Percentiles rank a stretch among this genome's conserved stretches.
These are phyloP conservation scores for Penicillium crustosum DNA, from an alignment of 2,329 filamentous ascomycete species.

Conservation along the genomic window DNA sequence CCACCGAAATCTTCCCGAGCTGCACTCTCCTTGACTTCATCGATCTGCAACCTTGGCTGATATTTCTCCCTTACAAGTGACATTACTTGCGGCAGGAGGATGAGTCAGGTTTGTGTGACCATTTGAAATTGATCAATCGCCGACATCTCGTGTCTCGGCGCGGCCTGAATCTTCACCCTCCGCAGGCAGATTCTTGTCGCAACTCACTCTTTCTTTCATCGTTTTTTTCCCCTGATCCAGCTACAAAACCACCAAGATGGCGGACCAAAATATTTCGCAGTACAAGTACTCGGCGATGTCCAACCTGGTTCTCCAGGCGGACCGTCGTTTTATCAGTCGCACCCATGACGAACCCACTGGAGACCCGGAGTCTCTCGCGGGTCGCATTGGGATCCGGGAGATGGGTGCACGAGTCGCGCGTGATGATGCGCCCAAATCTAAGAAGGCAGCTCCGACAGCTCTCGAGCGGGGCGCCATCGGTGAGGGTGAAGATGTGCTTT, in stretches of 20 bases:
- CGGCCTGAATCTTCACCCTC: conserved; percentile 35
- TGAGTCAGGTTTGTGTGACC: conserved; percentile 41
- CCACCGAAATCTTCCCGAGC: conserved; percentile 40
- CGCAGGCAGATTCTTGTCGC: conserved; percentile 32
- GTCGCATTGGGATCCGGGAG: conserved; percentile 86
- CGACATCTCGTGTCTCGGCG: conserved; percentile 32
- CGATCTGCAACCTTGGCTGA: conserved; percentile 27
- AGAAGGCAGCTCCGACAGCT: conserved; percentile 69
- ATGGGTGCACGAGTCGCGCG: conserved; percentile 86
- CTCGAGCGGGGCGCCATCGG: conserved; percentile 72
- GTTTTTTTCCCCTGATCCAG: conserved; percentile 12
- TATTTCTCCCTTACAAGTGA: conserved; percentile 29
- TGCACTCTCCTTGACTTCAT: conserved; percentile 25
- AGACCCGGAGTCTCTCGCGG: conserved; percentile 94
- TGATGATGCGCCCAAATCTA: conserved; percentile 76
- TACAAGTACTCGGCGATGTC: conserved; percentile 99
- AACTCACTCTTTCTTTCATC: conserved; percentile 23
- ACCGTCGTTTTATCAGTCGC: conserved; percentile 90
- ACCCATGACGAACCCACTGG: conserved; percentile 93
- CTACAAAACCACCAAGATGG: conserved; percentile 55
- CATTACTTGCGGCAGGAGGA: conserved; percentile 34
- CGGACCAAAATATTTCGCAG: conserved; percentile 77
- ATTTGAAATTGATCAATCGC: conserved; percentile 25
- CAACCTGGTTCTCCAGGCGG: conserved; percentile 99
- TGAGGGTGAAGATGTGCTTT: conserved; percentile 80